A percentile compares a stretch with the other conserved stretches of the same genome.
Evolutionary conservation across 1,284 basidiomycete species (phyloP).

Genomic region (Boletus sp.): DNA sequence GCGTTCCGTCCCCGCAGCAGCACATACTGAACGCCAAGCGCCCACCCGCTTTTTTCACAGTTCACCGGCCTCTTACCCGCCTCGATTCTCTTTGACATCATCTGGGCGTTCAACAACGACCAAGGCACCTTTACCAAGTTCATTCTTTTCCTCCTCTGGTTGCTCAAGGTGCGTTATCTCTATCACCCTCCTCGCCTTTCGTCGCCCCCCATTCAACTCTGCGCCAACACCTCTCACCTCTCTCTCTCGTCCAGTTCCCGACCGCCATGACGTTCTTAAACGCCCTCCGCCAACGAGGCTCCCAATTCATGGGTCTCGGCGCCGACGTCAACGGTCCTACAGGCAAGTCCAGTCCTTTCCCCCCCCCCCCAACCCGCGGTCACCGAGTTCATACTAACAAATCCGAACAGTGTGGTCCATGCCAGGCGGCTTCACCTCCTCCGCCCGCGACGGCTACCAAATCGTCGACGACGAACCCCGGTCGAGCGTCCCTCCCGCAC

Average conservation of each 20-base stretch:
- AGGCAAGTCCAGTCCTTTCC: slow-evolving; percentile 38
- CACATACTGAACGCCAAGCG: neutral
- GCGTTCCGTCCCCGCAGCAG: neutral
- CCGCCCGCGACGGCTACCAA: slow-evolving; percentile 65
- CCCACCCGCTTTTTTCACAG: slow-evolving; percentile 36
- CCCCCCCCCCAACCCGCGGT: too few relatives aligned
- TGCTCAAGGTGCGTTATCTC: slow-evolving; percentile 58
- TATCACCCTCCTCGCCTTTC: too few relatives aligned
- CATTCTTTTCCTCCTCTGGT: slow-evolving; percentile 53
- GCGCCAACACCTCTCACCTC: too few relatives aligned
- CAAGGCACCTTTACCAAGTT: slow-evolving; percentile 56
- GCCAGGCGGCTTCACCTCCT: slow-evolving; percentile 72
- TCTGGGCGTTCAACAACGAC: slow-evolving; percentile 58
- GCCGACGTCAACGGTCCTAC: slow-evolving; percentile 61
- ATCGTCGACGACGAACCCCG: slow-evolving; percentile 61
- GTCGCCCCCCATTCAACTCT: too few relatives aligned
- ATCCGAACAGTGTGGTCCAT: slow-evolving; percentile 84
- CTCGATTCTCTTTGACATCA: slow-evolving; percentile 63
- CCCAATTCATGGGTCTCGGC: slow-evolving; percentile 56
- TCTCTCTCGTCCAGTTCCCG: slow-evolving; percentile 41
- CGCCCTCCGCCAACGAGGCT: slow-evolving; percentile 59
- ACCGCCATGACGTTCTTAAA: slow-evolving; percentile 55
- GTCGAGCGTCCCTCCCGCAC: slow-evolving; percentile 24
- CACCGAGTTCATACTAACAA: too few relatives aligned
- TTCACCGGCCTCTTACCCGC: slow-evolving; percentile 59